Evolutionary conservation across 345 rosid genomes (phyloP).

Genomic region (Sisymbrium irio): DNA sequence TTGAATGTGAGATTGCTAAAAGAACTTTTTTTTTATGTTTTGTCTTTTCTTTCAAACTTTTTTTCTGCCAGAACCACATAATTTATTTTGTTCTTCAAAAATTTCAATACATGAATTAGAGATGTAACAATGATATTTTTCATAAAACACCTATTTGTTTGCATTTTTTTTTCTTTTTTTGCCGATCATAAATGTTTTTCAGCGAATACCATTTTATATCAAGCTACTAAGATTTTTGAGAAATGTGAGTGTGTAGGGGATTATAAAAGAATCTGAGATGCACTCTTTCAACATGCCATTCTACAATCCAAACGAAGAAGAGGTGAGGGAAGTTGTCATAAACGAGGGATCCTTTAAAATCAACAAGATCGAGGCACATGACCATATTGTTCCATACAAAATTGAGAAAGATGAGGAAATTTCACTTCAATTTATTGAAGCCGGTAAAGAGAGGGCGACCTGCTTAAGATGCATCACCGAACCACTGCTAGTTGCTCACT

Average conservation of each 20-base stretch:
- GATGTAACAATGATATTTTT: not conserved
- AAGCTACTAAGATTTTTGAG: not conserved
- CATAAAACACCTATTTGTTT: not conserved
- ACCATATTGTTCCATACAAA: conserved; percentile 13
- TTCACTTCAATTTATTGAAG: not conserved
- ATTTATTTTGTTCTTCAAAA: not conserved
- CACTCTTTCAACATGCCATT: conserved; percentile 38
- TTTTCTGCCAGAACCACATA: not conserved
- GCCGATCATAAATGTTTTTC: not conserved
- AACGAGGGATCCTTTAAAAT: conserved; percentile 39
- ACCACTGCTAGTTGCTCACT: conserved; percentile 52
- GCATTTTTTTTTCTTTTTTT: not conserved
- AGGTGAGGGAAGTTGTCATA: conserved; percentile 16
- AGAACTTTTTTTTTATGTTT: not conserved
- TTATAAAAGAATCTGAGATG: conserved; percentile 21
- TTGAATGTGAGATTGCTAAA: not conserved
- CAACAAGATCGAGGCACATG: conserved; percentile 13
- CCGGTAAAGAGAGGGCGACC: conserved; percentile 37
- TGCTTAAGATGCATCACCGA: conserved; percentile 52
- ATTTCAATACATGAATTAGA: not conserved
- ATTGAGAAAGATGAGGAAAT: not conserved
- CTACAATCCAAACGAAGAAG: conserved; percentile 34
- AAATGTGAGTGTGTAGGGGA: conserved; percentile 27
- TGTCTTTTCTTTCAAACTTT: not conserved
- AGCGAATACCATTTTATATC: not conserved